Evolutionary conservation across 305 asterid genomes (phyloP).

Genomic region (Fraxinus sp.): DNA sequence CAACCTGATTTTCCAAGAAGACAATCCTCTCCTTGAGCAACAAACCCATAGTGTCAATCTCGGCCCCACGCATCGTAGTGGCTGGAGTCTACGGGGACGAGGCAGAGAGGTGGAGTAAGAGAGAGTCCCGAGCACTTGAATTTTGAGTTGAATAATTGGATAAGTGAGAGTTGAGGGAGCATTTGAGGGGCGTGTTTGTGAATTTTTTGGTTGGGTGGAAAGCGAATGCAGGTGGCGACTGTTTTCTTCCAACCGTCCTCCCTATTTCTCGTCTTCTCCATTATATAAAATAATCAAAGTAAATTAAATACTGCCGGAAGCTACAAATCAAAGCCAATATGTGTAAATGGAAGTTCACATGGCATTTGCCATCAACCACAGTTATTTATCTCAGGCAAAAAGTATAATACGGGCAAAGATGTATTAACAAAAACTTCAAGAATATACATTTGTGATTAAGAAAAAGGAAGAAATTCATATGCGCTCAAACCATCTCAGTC

Average conservation of each 20-base stretch:
- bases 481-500: not conserved
- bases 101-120: slow-evolving; percentile 30
- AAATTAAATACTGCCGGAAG: too few species aligned
- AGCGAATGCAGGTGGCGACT: slow-evolving; percentile 8
- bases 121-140: slow-evolving; percentile 24
- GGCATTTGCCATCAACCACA: slow-evolving; percentile 15
- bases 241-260: too few species aligned
- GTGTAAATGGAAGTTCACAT: too few species aligned
- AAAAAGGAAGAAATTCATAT: not conserved
- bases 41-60: slow-evolving; percentile 73
- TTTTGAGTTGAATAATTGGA: slow-evolving; percentile 23
- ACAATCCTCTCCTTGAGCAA: slow-evolving; percentile 86
- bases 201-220: slow-evolving; percentile 17
- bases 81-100: slow-evolving; percentile 53
- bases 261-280: too few species aligned
- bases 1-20: slow-evolving; percentile 67
- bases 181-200: slow-evolving; percentile 32
- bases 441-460: not conserved
- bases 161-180: slow-evolving; percentile 33
- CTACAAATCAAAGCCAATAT: too few species aligned
- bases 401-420: not conserved
- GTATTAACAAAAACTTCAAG: not conserved
- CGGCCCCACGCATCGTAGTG: slow-evolving; percentile 61
- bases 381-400: slow-evolving; percentile 1
- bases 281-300: too few species aligned